These are phyloP conservation scores for Fraxinus pennsylvanica DNA, from an alignment of 257 asterid genomes.

Conservation along the genomic window DNA sequence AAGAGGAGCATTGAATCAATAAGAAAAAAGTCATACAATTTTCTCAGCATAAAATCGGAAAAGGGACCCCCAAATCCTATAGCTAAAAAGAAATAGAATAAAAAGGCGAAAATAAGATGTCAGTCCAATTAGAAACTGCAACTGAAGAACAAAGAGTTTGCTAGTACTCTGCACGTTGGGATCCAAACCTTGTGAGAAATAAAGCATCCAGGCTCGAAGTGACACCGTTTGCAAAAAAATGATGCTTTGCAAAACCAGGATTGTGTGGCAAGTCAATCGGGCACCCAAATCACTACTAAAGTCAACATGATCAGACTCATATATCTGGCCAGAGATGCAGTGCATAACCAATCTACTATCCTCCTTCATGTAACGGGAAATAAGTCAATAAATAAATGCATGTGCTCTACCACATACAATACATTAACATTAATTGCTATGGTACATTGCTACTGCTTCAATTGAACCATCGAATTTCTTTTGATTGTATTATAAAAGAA, in stretches of 20 bases:
- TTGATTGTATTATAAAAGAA: slow-evolving; percentile 3
- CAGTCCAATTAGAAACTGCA: slow-evolving; percentile 46
- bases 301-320: slow-evolving; percentile 90
- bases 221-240: slow-evolving; percentile 63
- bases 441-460: no score
- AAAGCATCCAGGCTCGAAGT: slow-evolving; percentile 81
- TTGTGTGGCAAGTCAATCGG: slow-evolving; percentile 57
- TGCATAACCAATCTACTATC: slow-evolving; percentile 62
- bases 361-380: slow-evolving; percentile 57
- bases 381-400: slow-evolving; percentile 10
- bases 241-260: slow-evolving; percentile 83
- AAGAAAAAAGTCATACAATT: no score
- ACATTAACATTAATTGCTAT: background rate
- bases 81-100: slow-evolving; percentile 13
- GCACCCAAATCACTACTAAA: slow-evolving; percentile 71
- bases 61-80: slow-evolving; percentile 48
- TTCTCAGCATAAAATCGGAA: no score
- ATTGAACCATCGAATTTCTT: background rate
- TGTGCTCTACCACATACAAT: slow-evolving; percentile 20
- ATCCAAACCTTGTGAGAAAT: slow-evolving; percentile 78
- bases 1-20: no score
- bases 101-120: slow-evolving; percentile 24
- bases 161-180: slow-evolving; percentile 78
- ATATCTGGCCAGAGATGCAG: slow-evolving; percentile 88
- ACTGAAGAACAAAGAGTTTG: slow-evolving; percentile 75